Evolutionary conservation across 2,329 filamentous ascomycete species (phyloP).

Genomic region (Colletotrichum euphorbiae): DNA sequence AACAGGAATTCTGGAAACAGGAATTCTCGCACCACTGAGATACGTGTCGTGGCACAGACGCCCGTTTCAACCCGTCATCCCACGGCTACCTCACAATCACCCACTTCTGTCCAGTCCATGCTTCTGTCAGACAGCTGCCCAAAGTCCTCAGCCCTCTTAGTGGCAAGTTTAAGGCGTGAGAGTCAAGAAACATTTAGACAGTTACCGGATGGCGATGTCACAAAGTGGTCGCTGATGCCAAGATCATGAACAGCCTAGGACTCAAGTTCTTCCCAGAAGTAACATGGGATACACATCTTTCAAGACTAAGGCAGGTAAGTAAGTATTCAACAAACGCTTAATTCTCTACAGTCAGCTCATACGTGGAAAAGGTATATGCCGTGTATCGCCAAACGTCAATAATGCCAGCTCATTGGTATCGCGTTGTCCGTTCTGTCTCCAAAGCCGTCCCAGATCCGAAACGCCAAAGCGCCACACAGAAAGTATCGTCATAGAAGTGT

Average conservation of each 20-base stretch:
- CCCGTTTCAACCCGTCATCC: slow-evolving; percentile 15
- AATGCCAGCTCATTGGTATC: slow-evolving; percentile 39
- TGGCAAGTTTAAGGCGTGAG: no score
- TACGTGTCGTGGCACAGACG: slow-evolving; percentile 1
- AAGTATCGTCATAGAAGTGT: not conserved
- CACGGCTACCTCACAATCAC: not conserved
- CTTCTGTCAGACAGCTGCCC: slow-evolving; percentile 3
- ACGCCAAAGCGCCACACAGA: slow-evolving; percentile 23
- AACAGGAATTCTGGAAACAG: no score
- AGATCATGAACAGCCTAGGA: no score
- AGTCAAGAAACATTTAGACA: no score
- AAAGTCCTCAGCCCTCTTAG: no score
- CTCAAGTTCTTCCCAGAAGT: no score
- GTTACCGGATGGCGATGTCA: no score
- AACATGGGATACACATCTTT: no score
- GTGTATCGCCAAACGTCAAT: slow-evolving; percentile 23
- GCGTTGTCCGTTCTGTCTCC: slow-evolving; percentile 10
- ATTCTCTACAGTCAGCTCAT: slow-evolving; percentile 26
- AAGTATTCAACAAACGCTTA: slow-evolving; percentile 12
- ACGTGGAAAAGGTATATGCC: slow-evolving; percentile 21
- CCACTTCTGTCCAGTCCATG: slow-evolving; percentile 11
- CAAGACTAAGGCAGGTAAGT: not conserved
- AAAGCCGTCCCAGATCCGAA: slow-evolving; percentile 1
- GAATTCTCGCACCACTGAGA: not conserved
- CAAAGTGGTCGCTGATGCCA: no score